phyloP scores from a whole-genome alignment of 2,329 filamentous ascomycete genomes.

The Ceratocystis smalleyi region DNA sequence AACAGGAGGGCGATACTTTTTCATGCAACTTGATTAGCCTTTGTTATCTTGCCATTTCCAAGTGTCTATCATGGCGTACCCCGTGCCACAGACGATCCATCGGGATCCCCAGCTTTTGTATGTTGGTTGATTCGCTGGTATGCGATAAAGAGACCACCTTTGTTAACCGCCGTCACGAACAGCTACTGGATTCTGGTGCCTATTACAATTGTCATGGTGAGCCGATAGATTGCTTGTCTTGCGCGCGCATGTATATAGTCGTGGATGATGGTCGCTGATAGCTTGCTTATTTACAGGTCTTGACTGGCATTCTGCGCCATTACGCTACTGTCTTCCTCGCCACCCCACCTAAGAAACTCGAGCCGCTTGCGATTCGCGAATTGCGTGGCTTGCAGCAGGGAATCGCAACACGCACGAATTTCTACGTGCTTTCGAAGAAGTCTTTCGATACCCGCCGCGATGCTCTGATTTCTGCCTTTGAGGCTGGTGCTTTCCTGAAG shows the following conservation, averaged over 20 bases:
- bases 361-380: conserved; percentile 63
- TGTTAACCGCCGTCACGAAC: conserved; percentile 19
- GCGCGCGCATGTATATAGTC: neutral
- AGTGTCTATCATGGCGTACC: neutral
- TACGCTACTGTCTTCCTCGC: conserved; percentile 90
- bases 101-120: conserved; percentile 97
- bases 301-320: conserved; percentile 90
- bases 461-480: conserved; percentile 63
- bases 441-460: conserved; percentile 71
- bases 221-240: neutral
- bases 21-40: neutral
- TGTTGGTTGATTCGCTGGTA: conserved; percentile 24
- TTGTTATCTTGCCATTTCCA: neutral
- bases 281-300: conserved; percentile 33
- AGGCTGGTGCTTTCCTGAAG: conserved; percentile 77
- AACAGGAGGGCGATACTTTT: neutral
- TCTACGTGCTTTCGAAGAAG: conserved; percentile 58
- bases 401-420: conserved; percentile 69
- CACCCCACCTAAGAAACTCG: conserved; percentile 65
- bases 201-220: conserved; percentile 85
- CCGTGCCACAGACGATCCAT: conserved; percentile 67
- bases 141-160: conserved; percentile 14
- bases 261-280: neutral
- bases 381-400: conserved; percentile 73
- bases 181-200: conserved; percentile 99